Evolutionary conservation across 257 asterid species (phyloP).

Genomic region (Penstemon barbatus): DNA sequence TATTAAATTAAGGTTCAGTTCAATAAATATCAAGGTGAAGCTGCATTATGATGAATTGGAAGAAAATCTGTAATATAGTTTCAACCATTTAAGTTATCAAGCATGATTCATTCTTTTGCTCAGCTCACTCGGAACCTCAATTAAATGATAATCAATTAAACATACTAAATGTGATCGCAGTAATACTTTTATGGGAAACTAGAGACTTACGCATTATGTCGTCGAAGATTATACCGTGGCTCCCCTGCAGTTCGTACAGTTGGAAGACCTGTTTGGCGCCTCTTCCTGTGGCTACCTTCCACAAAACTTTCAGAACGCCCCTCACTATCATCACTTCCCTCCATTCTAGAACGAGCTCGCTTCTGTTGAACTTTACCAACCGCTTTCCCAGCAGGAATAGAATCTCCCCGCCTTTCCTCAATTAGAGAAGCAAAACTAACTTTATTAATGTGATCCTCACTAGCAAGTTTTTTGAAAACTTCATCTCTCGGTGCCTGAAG

Average conservation of each 20-base stretch:
- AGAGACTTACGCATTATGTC: slow-evolving; percentile 50
- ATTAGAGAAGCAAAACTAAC: slow-evolving; percentile 34
- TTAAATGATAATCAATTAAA: background rate
- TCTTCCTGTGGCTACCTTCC: slow-evolving; percentile 69
- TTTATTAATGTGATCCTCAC: slow-evolving; percentile 34
- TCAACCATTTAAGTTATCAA: background rate
- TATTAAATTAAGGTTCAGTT: background rate
- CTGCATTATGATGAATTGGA: background rate
- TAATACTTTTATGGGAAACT: background rate
- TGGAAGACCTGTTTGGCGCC: slow-evolving; percentile 56
- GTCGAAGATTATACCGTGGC: slow-evolving; percentile 77
- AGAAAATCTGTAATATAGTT: background rate
- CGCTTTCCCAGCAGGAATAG: slow-evolving; percentile 43
- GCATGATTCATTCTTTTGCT: slow-evolving; percentile 1
- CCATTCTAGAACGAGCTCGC: slow-evolving; percentile 56
- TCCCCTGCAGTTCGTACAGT: slow-evolving; percentile 51
- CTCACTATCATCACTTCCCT: slow-evolving; percentile 61
- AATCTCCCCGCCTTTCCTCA: slow-evolving; percentile 53
- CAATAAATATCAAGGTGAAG: background rate
- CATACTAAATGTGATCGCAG: slow-evolving; percentile 2
- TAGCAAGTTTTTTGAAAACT: slow-evolving; percentile 59
- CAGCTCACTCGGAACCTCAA: background rate
- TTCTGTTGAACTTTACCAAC: slow-evolving; percentile 45
- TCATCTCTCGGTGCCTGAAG: slow-evolving; percentile 51
- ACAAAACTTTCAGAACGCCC: slow-evolving; percentile 67